These are phyloP conservation scores for Ochromonas danica DNA, from an alignment of 108 stramenopile genomes.

Conservation along the genomic window DNA sequence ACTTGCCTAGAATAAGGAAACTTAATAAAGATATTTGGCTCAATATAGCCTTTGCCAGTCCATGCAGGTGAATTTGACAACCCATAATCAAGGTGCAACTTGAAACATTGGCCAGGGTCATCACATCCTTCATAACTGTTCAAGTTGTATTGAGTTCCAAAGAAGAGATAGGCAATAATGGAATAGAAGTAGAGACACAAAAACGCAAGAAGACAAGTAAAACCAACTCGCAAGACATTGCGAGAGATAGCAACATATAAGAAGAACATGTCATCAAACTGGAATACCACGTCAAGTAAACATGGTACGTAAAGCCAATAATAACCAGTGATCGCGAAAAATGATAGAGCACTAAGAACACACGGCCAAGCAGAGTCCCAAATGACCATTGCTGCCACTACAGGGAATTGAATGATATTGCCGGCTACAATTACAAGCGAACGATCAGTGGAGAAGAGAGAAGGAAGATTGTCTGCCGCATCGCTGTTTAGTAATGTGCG, in stretches of 20 bases:
- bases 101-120: background rate
- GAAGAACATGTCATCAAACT: conserved; percentile 6
- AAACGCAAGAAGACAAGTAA: background rate
- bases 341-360: background rate
- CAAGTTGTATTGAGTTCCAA: conserved; percentile 1
- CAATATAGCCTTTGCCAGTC: background rate
- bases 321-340: background rate
- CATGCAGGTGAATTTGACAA: conserved; percentile 5
- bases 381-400: background rate
- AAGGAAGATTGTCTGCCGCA: background rate
- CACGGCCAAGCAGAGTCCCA: background rate
- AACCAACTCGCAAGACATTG: background rate
- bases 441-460: background rate
- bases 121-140: conserved; percentile 3
- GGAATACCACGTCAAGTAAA: conserved; percentile 20
- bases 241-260: conserved; percentile 7
- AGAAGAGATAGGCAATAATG: conserved; percentile 1
- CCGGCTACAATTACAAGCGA: background rate
- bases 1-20: background rate
- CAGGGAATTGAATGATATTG: background rate
- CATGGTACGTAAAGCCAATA: conserved; percentile 28
- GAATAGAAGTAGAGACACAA: conserved; percentile 25
- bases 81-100: conserved; percentile 30
- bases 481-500: background rate
- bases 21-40: conserved; percentile 2